phyloP scores from a whole-genome alignment of 2,329 filamentous ascomycete genomes.

The Cladosporium colombiae region DNA sequence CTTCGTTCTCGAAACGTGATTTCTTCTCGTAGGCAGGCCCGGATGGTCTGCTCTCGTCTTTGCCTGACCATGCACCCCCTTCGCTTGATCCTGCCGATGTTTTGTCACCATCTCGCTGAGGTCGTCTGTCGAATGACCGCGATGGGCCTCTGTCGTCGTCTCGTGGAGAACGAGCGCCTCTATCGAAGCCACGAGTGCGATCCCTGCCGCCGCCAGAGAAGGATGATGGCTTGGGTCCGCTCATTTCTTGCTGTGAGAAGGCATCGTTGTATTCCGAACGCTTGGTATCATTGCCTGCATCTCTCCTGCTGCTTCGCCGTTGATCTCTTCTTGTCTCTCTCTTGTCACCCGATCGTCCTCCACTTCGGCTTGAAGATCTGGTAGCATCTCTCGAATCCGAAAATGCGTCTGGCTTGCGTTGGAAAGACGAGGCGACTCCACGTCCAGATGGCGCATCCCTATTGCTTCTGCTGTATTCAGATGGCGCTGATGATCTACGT shows the following conservation, averaged over 20 bases:
- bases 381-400: not conserved
- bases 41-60: not conserved
- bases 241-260: not conserved
- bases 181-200: not conserved
- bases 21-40: not conserved
- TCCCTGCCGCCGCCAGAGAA: not conserved
- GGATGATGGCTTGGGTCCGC: not conserved
- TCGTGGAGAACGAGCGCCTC: not conserved
- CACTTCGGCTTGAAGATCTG: not conserved
- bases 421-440: not conserved
- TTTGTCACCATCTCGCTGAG: not conserved
- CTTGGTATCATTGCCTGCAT: not conserved
- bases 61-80: not conserved
- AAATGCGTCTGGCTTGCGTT: not conserved
- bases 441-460: not conserved
- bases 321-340: not conserved
- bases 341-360: not conserved
- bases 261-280: constrained; percentile 1
- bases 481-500: not conserved
- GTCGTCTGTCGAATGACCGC: not conserved
- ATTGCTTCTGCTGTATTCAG: not conserved
- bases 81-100: not conserved
- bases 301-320: not conserved
- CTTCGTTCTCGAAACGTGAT: constrained; percentile 5
- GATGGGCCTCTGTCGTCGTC: not conserved